Evolutionary conservation across 2,329 filamentous ascomycete genomes (phyloP).

Genomic region (Teratosphaeria nubilosa): DNA sequence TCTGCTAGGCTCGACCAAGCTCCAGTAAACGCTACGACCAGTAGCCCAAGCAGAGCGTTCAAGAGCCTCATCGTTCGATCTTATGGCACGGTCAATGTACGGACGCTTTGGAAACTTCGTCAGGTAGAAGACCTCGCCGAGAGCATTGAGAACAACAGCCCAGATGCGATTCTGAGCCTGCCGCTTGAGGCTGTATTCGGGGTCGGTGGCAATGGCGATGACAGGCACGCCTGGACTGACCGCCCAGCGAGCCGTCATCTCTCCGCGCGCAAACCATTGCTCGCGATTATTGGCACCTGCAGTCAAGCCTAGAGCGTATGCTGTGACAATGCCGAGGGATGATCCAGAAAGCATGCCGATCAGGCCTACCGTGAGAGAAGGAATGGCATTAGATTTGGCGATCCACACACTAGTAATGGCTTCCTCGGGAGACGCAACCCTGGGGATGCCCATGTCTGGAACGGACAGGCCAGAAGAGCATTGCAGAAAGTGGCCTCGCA

Average conservation of each 20-base stretch:
- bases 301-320: constrained; percentile 55
- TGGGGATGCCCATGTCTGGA: constrained; percentile 64
- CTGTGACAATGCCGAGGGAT: constrained; percentile 69
- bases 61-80: constrained; percentile 41
- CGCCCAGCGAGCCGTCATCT: constrained; percentile 80
- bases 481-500: constrained; percentile 64
- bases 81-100: constrained; percentile 37
- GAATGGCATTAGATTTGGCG: constrained; percentile 66
- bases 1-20: constrained; percentile 65
- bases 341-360: constrained; percentile 77
- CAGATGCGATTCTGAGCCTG: constrained; percentile 64
- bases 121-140: constrained; percentile 85
- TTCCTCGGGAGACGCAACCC: constrained; percentile 58
- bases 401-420: constrained; percentile 78
- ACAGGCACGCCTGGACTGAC: constrained; percentile 90
- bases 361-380: constrained; percentile 62
- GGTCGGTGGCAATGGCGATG: constrained; percentile 71
- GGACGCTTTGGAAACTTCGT: constrained; percentile 55
- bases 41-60: constrained; percentile 68
- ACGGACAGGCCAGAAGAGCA: constrained; percentile 50
- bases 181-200: constrained; percentile 64
- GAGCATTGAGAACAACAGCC: constrained; percentile 86
- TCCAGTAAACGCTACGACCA: constrained; percentile 71
- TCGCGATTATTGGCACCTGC: constrained; percentile 48
- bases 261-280: constrained; percentile 57